Base-by-base conservation (phyloP, 1,139 yeast species). In the Taphrina wiesneri region DNA sequence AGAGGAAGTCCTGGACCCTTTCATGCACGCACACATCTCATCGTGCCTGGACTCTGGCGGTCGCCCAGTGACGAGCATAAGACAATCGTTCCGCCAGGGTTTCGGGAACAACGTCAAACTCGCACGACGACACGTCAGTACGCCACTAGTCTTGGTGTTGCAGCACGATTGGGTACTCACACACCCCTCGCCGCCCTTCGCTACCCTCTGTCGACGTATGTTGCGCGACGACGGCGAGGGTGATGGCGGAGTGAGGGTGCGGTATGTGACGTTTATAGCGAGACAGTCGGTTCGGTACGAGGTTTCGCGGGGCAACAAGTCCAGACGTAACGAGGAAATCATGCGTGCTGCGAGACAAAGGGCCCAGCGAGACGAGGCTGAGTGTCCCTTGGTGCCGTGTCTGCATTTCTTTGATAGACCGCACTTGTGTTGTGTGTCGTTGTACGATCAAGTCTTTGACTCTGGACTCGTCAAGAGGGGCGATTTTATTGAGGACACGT, bases 121-220 rank as follows among this genome's bases (percentile, higher is more conserved):
- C 13, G 64, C 64, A 15, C 57, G 49, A 7, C 9, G 17, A 13
- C 23, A 34, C 41, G 52, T 30, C 30, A 17, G 5, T 15, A 60
- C 64, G 4, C 64, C 64, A 1, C 13, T 60, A 34, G 52, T 60
- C 15, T 43, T 60, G 17, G 57, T 51, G 49, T 15, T 60, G 43
- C 64, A 60, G 34, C 64, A 60, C 57, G 64, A 60, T 19, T 60
- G 64, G 64, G 36, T 60, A n/a, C 51, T 60, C 53, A 26, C 51
- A 1, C 15, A 28, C 11, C 41, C 51, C 15, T 5, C 17, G 5
- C 30, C 23, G 7, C 47, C 41, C 13, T 13, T 60, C 39, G 30
- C 19, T 19, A 4, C 19, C 0, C 32, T 60, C 25, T 3, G 11
- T 1, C 30, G 41, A n/a, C 32, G 19, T 3, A 49, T 60, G 57